Evolutionary conservation across 352 stramenopile genomes (phyloP), one percentile per base, ranked within the genome.

Genomic region (Globisporangium abappressorium): DNA sequence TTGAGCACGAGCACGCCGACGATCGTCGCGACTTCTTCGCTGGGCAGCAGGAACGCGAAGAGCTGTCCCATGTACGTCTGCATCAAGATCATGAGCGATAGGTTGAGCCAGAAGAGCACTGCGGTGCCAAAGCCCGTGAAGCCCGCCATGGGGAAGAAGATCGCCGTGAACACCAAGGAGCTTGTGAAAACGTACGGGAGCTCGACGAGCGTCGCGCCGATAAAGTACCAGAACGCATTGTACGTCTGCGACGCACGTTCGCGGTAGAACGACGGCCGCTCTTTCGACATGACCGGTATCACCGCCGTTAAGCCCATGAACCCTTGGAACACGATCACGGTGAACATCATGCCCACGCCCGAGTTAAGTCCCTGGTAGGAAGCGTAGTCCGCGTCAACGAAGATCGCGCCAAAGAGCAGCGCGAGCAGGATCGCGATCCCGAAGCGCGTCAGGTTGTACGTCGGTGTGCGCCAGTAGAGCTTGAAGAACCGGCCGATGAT

Each of bases 221-320:
- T 2, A 53, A 78, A 79, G 57, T 97, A 91, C 57, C 85, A 80
- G 14, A 76, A 57, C 33, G 82, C 65, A 14, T 76, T 73, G 62
- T 97, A 98, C 73, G 94, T 97, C 58, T 85, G 65, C 2, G 87
- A 81, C 30, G 84, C 78, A 34, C 92, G 86, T 66, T 98, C 91
- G 7, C 89, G 75, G 79, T 97, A 98, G 70, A 94, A 98, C 60
- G 91, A 84, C 49, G 87, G 84, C 34, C 93, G 81, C 60, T 98
- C 90, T 46, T 84, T 14, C 3, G 12, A 46, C 38, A 14, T 14
- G 12, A 46, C 12, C 1, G 38, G 38, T 11, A 46, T 46, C 8
- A 12, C 38, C 0, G 12, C 6, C 8, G 38, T 20, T 11, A 46
- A 46, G 12, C 12, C 9, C 12, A 46, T 1, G 38, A 46, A 46